These are phyloP conservation scores for Suillus fuscotomentosus DNA, from an alignment of 768 basidiomycete genomes.

Conservation along the genomic window DNA sequence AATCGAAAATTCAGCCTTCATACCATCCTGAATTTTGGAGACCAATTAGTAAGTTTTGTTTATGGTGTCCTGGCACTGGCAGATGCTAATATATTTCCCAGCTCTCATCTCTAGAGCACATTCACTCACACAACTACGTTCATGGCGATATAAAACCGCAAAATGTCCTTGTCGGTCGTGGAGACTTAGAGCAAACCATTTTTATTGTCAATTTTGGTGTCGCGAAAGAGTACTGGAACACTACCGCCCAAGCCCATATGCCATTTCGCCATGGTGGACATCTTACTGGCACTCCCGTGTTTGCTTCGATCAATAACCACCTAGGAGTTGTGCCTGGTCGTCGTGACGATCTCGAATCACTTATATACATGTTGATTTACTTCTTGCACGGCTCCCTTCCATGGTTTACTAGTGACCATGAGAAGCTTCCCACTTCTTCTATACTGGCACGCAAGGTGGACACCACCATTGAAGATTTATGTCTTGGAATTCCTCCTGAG, in stretches of 20 bases:
- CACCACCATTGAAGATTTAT: neutral
- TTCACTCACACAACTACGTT: neutral
- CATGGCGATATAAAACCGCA: constrained; percentile 3
- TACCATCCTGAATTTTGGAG: neutral
- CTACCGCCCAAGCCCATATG: neutral
- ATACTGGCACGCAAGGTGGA: neutral
- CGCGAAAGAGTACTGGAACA: neutral
- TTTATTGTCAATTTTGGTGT: neutral
- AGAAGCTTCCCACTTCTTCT: neutral
- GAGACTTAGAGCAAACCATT: neutral
- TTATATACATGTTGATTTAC: constrained; percentile 1
- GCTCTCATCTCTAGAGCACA: neutral
- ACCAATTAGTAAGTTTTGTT: constrained; percentile 3
- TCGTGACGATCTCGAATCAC: constrained; percentile 2
- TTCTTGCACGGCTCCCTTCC: constrained; percentile 67
- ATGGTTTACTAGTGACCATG: constrained; percentile 38
- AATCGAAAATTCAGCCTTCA: neutral
- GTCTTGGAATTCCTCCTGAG: neutral
- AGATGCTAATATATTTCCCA: neutral
- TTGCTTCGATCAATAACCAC: neutral
- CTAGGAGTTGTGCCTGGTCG: neutral
- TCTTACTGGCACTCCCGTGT: constrained; percentile 4
- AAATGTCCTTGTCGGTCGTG: neutral
- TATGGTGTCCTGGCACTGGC: neutral
- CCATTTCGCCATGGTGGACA: neutral